Evolutionary conservation across 441 rosid genomes (phyloP), one percentile per base, ranked within the genome.

Genomic region (Arabidopsis hybrid): DNA sequence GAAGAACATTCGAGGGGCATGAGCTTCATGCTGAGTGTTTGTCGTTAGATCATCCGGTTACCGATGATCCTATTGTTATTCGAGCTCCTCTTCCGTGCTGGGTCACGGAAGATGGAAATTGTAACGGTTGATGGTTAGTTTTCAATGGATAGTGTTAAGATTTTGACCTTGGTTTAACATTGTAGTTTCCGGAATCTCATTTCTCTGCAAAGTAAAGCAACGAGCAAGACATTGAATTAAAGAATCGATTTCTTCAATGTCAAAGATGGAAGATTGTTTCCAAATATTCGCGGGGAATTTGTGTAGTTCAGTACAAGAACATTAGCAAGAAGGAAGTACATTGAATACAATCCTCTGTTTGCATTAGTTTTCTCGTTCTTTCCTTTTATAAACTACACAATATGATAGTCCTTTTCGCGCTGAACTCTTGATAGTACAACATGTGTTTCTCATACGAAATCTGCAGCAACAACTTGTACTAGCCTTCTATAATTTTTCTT

Each of bases 21-120:
- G 86, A 89, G 68, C 90, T 95, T 69, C 97, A 95, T 67, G 99
- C 97, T 0, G 99, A 95, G 80, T 84, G 87, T 62, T 83, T 95
- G 79, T 83, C 89, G 18, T 82, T 95, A 16, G 87, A 89, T 71
- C 99, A 91, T 77, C 98, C 95, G 0, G 60, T 88, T 56, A 86
- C 91, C 0, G 83, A 85, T 51, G 67, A 67, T 7, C 83, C 79
- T 46, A 40, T 87, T 13, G 53, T 64, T 65, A 61, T 91, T 34
- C 78, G 14, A 47, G 93, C 96, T 43, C 90, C 97, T 57, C 74
- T 88, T 67, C 97, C 98, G 46, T 61, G 11, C 1, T 93, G 93
- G 97, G 95, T 83, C 1, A 3, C 56, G 1, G 57, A 40, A 34
- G 63, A 59, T 50, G 35, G 0, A 36, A 8, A 4, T 26, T 51